Evolutionary conservation across 352 stramenopile genomes (phyloP).

Genomic region (Blastocystis sp.): DNA sequence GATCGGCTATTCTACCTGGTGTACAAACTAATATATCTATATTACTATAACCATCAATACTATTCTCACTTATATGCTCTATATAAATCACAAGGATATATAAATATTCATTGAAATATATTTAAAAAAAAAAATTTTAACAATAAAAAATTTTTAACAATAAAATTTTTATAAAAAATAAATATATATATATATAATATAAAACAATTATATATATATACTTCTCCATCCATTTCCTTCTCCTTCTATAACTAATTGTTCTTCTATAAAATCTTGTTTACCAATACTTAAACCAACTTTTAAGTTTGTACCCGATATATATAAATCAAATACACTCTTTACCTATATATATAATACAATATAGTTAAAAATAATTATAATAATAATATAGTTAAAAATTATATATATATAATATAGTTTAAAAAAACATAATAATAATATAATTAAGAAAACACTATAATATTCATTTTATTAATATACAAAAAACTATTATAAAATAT

Average conservation of each 20-base stretch:
- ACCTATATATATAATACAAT: no score
- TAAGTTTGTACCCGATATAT: slow-evolving; percentile 11
- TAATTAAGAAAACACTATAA: no score
- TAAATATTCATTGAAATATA: no score
- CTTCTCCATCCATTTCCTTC: no score
- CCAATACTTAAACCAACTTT: slow-evolving; percentile 8
- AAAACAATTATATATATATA: no score
- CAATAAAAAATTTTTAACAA: slow-evolving; percentile 2
- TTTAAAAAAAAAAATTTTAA: slow-evolving; percentile 3
- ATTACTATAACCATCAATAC: slow-evolving; percentile 8
- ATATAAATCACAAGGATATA: no score
- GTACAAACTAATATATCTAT: slow-evolving; percentile 25
- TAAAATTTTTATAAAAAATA: background rate
- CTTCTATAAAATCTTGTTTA: no score
- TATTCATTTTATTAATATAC: background rate
- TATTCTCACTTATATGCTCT: background rate
- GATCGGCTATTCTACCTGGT: slow-evolving; percentile 23
- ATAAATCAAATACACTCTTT: slow-evolving; percentile 26
- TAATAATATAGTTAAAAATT: no score
- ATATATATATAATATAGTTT: no score
- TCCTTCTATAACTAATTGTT: no score
- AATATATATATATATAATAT: background rate
- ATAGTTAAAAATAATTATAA: no score
- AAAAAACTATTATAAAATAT: background rate
- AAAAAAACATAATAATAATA: no score